Conservation (phyloP, 257 asterid species). For the Thymus mandschuricus region DNA sequence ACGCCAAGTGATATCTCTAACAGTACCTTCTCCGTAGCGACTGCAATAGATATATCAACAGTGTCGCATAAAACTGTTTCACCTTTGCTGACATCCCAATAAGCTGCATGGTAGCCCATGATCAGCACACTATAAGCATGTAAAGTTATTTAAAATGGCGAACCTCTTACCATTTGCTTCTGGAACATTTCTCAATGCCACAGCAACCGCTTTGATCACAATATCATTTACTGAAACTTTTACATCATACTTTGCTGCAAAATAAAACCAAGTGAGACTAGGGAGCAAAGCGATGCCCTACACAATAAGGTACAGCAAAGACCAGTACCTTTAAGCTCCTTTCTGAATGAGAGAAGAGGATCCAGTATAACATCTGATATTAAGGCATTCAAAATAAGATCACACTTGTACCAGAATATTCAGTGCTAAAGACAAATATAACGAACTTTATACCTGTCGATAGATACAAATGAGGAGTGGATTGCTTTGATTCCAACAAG, state of each 20-base stretch:
- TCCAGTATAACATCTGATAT: constrained; percentile 86
- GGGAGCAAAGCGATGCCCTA: constrained; percentile 29
- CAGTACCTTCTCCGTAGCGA: constrained; percentile 95
- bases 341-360: constrained; percentile 91
- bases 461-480: constrained; percentile 93
- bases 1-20: constrained; percentile 18
- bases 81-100: constrained; percentile 79
- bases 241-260: constrained; percentile 77
- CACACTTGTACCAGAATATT: constrained; percentile 28
- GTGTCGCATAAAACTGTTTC: constrained; percentile 73
- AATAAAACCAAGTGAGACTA: constrained; percentile 33
- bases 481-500: constrained; percentile 89
- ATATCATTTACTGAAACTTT: constrained; percentile 97
- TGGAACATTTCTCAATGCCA: constrained; percentile 84
- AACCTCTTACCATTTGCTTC: constrained; percentile 85
- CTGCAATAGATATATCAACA: constrained; percentile 98
- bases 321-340: constrained; percentile 86
- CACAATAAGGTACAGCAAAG: constrained; percentile 24
- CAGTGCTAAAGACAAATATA: constrained; percentile 26
- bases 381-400: constrained; percentile 38
- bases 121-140: constrained; percentile 36
- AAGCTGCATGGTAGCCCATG: constrained; percentile 57
- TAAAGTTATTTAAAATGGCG: not conserved
- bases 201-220: constrained; percentile 89
- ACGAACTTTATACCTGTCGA: constrained; percentile 69